These are phyloP conservation scores for Ophiostoma sp. DNA, from an alignment of 2,329 filamentous ascomycete species.

Conservation along the genomic window DNA sequence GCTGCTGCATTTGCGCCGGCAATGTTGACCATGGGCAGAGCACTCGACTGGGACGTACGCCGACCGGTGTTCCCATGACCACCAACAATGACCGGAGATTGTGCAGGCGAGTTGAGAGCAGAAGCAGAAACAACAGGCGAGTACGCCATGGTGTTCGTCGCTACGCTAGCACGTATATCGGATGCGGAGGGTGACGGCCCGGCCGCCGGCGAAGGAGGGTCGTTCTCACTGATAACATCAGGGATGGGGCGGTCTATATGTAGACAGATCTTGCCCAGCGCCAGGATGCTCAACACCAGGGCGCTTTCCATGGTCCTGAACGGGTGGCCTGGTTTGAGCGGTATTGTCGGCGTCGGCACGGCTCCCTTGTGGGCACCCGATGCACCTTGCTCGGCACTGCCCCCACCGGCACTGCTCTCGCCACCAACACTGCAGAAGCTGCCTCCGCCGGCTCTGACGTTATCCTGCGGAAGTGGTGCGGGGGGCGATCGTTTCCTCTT, in stretches of 20 bases:
- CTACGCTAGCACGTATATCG: neutral
- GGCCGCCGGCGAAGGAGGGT: conserved; percentile 20
- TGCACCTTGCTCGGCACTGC: neutral
- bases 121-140: conserved; percentile 29
- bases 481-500: conserved; percentile 53
- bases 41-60: conserved; percentile 49
- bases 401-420: conserved; percentile 19
- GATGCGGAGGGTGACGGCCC: conserved; percentile 28
- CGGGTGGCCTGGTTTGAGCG: conserved; percentile 44
- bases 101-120: conserved; percentile 50
- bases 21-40: neutral
- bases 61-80: conserved; percentile 46
- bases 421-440: conserved; percentile 19
- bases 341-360: conserved; percentile 24
- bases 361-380: neutral
- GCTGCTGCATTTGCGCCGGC: conserved; percentile 13
- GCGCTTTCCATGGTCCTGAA: conserved; percentile 71
- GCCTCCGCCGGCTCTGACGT: neutral
- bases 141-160: conserved; percentile 43
- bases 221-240: conserved; percentile 50
- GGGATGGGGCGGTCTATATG: conserved; percentile 48
- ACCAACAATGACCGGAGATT: conserved; percentile 40
- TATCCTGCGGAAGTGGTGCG: conserved; percentile 31
- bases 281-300: conserved; percentile 74
- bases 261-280: conserved; percentile 76